A percentile compares a stretch with the other conserved stretches of the same genome.
phyloP scores from a whole-genome alignment of 345 rosid species.

The Lumnitzera racemosa region DNA sequence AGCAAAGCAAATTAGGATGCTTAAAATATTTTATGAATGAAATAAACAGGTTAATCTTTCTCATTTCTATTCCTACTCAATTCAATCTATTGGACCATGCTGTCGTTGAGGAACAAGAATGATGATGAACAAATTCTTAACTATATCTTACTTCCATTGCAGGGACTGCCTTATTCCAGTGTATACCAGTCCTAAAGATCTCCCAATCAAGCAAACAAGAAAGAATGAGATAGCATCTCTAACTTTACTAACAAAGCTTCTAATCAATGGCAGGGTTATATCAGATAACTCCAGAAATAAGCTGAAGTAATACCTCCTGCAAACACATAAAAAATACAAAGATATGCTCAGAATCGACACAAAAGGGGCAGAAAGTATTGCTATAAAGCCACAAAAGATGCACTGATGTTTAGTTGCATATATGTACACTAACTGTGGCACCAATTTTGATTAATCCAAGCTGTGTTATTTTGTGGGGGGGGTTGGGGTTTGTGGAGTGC shows the following conservation, averaged over 20 bases:
- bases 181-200: conserved; percentile 80
- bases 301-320: conserved; percentile 89
- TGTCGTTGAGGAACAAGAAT: neutral
- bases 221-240: conserved; percentile 77
- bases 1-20: too few relatives aligned
- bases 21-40: too few relatives aligned
- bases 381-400: too few relatives aligned
- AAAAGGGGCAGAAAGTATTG: too few relatives aligned
- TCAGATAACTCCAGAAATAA: conserved; percentile 78
- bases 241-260: conserved; percentile 55
- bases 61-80: too few relatives aligned
- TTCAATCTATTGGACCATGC: too few relatives aligned
- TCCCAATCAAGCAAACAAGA: conserved; percentile 78
- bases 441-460: too few relatives aligned
- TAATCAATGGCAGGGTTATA: conserved; percentile 67
- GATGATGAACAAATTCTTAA: neutral
- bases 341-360: neutral
- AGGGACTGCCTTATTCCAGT: conserved; percentile 91
- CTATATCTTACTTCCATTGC: conserved; percentile 61
- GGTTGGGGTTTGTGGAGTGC: too few relatives aligned
- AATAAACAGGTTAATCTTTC: too few relatives aligned
- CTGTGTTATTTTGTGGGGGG: too few relatives aligned
- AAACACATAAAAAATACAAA: neutral
- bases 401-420: too few relatives aligned
- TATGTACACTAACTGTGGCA: too few relatives aligned